Evolutionary conservation across 352 stramenopile genomes (phyloP).

Genomic region (Saprolegnia diclina): DNA sequence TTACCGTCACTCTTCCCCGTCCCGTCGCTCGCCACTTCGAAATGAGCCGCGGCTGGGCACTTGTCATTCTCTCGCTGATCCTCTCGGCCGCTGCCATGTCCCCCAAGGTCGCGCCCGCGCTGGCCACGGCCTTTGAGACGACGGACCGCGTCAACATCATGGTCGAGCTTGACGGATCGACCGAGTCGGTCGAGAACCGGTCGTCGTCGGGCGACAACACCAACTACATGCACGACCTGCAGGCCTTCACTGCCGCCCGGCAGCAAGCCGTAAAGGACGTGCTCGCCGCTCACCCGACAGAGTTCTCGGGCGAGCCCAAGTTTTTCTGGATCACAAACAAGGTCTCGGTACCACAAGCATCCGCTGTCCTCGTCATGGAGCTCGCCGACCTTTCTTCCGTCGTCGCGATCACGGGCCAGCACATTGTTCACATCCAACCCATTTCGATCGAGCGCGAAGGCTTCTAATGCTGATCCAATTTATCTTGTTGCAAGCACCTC

Average conservation of each 20-base stretch:
- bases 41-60: neutral
- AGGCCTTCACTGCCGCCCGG: conserved; percentile 42
- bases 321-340: conserved; percentile 72
- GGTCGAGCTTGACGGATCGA: conserved; percentile 44
- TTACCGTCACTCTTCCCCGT: neutral
- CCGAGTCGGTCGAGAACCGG: conserved; percentile 14
- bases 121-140: conserved; percentile 36
- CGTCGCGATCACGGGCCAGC: conserved; percentile 37
- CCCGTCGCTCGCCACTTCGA: neutral
- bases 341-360: conserved; percentile 42
- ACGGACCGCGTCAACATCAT: conserved; percentile 41
- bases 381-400: conserved; percentile 44
- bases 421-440: conserved; percentile 24
- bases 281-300: conserved; percentile 30
- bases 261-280: conserved; percentile 46
- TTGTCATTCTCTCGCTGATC: neutral
- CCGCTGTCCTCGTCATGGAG: conserved; percentile 35
- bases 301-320: conserved; percentile 33
- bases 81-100: neutral
- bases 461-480: no score
- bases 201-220: conserved; percentile 31
- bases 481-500: no score
- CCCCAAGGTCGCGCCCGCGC: conserved; percentile 36
- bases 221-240: conserved; percentile 44
- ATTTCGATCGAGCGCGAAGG: neutral